Base-by-base conservation (phyloP, 2,329 filamentous ascomycete genomes). In the Stagonosporopsis rhizophila region DNA sequence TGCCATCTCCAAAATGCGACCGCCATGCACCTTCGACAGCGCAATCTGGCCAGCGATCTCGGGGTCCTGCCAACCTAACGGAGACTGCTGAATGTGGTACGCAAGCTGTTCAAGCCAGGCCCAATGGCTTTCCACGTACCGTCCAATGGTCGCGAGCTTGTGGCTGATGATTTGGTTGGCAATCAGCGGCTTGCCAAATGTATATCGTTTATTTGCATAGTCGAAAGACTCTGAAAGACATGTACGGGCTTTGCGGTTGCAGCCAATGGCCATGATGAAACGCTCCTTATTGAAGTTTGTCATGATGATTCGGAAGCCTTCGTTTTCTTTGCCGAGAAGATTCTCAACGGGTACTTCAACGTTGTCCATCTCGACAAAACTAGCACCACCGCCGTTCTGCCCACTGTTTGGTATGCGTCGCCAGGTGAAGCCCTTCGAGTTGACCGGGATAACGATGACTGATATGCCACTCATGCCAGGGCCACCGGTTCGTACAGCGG, bases 351-450 rank as follows among this genome's bases (percentile, higher is more conserved):
- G 84, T 0, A 87, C 85, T 15, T 73, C 62, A 2, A 87, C 84
- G 55, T 85, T 76, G 41, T 86, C 83, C 19, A 87, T 76, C 19
- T 82, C 80, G 44, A 87, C 79, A 59, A 82, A 85, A 0, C 82
- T 83, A 4, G 83, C 82, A 65, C 86, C 86, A 37, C 86, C 87
- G 5, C 85, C 86, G 64, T 86, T 84, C n/a, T 88, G 85, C 3
- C 87, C 88, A 23, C 83, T 86, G 70, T 90, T 89, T 48, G 82
- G 74, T 71, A 89, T 87, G 46, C 78, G 81, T 19, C 83, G 78
- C 46, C 78, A 78, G 1, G 78, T 76, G 6, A 87, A 74, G n/a
- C 85, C 85, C 2, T 78, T 73, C 0, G 75, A 68, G 38, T 78
- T 70, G 27, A 83, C 75, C 0, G 85, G 80, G 22, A 88, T 84